phyloP scores from a whole-genome alignment of 805 yeast genomes.

The Yarrowia osloensis region DNA sequence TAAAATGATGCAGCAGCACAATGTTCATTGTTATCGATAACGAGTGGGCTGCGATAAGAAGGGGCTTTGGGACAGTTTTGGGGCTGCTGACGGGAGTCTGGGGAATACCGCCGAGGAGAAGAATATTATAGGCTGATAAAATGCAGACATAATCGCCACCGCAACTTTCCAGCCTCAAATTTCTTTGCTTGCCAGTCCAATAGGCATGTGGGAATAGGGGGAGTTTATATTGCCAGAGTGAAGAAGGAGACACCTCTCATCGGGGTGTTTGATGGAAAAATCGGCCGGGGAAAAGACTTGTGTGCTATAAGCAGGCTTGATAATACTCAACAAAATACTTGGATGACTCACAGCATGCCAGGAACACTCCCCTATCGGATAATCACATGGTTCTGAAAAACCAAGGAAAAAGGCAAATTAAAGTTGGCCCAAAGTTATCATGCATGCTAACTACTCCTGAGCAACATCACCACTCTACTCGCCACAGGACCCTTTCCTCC shows the following conservation, averaged over 20 bases:
- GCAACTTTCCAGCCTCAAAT: neutral
- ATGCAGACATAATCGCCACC: neutral
- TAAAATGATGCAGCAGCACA: neutral
- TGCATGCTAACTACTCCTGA: conserved; percentile 22
- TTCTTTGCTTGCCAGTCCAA: neutral
- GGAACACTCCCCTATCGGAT: neutral
- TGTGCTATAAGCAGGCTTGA: neutral
- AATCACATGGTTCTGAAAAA: neutral
- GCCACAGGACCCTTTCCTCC: no score
- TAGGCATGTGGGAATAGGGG: neutral
- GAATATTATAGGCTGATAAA: neutral
- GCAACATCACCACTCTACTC: neutral
- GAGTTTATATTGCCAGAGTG: neutral
- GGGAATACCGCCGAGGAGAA: neutral
- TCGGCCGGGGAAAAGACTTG: no score
- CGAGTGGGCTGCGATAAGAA: neutral
- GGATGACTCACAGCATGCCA: neutral
- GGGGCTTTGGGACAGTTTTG: neutral
- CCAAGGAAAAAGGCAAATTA: neutral
- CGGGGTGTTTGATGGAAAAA: neutral
- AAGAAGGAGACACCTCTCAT: neutral
- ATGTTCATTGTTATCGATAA: neutral
- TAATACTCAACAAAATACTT: neutral
- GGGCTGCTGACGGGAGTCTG: neutral
- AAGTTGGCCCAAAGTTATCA: conserved; percentile 1